Evolutionary conservation across 768 basidiomycete genomes (phyloP).

Genomic region (Kwoniella bestiolae): DNA sequence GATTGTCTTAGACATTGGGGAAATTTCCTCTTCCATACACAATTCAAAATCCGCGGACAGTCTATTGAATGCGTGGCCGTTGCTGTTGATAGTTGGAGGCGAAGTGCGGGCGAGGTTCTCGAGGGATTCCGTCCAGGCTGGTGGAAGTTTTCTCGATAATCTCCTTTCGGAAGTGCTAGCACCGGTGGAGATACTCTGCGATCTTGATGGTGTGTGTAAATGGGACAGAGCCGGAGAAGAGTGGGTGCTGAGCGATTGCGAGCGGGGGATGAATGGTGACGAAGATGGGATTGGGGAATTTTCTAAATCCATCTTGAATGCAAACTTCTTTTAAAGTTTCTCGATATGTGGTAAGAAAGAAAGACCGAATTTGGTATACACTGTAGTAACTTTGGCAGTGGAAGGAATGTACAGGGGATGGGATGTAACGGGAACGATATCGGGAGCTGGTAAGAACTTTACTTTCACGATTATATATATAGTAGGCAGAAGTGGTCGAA

Average conservation of each 20-base stretch:
- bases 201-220: background rate
- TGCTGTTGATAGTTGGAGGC: background rate
- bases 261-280: slow-evolving; percentile 6
- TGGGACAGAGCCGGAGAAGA: background rate
- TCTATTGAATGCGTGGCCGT: background rate
- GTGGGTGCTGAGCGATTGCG: background rate
- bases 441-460: too few species aligned
- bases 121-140: slow-evolving; percentile 43
- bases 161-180: slow-evolving; percentile 5
- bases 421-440: too few species aligned
- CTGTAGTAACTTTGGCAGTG: too few species aligned
- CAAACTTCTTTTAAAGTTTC: background rate
- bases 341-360: too few species aligned
- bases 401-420: too few species aligned
- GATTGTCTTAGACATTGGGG: slow-evolving; percentile 19
- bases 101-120: slow-evolving; percentile 31
- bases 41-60: too few species aligned
- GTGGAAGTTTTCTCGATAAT: slow-evolving; percentile 39
- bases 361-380: too few species aligned
- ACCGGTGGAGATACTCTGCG: background rate
- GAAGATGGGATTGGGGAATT: background rate
- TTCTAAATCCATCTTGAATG: background rate
- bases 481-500: background rate
- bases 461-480: too few species aligned
- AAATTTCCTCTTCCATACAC: background rate